A percentile compares a stretch with the other conserved stretches of the same genome.
These are phyloP conservation scores for Plasmodium coatneyi DNA, from an alignment of 169 alveolate genomes.

Conservation along the genomic window DNA sequence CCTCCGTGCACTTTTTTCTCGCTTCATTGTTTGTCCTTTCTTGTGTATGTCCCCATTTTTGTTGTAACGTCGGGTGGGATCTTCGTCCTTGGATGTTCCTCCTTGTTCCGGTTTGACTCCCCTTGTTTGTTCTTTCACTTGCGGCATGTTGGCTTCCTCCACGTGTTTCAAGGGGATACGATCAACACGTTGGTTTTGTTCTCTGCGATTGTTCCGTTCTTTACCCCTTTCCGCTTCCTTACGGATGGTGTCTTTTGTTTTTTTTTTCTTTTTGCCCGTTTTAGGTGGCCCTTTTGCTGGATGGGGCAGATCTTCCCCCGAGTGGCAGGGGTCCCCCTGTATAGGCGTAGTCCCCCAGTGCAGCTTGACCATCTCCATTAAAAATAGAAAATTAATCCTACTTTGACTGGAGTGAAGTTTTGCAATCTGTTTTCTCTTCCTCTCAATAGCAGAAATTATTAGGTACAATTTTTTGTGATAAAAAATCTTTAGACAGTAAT, in stretches of 20 bases:
- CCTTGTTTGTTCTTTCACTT: background rate
- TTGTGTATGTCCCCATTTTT: background rate
- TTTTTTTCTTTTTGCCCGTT: background rate
- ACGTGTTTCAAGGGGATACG: background rate
- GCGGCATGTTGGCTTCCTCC: background rate
- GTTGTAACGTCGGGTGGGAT: background rate
- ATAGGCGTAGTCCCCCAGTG: background rate
- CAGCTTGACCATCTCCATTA: slow-evolving; percentile 13
- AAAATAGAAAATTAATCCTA: background rate
- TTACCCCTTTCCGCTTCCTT: background rate
- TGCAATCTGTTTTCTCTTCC: slow-evolving; percentile 34
- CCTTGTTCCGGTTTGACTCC: background rate
- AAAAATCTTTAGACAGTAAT: slow-evolving; percentile 51
- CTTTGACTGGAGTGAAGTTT: slow-evolving; percentile 4
- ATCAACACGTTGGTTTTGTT: background rate
- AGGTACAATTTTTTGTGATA: slow-evolving; percentile 65
- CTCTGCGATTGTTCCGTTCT: background rate
- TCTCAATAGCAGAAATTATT: slow-evolving; percentile 32
- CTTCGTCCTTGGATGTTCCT: background rate
- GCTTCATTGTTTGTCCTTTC: background rate
- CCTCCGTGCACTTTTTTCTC: background rate
- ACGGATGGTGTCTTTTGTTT: background rate
- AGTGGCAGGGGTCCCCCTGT: background rate
- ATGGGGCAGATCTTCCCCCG: background rate
- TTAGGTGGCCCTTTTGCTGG: background rate